Evolutionary conservation across 176 grass and related monocot genomes (phyloP), one percentile per base, ranked within the genome.

Genomic region (Musa acuminata): DNA sequence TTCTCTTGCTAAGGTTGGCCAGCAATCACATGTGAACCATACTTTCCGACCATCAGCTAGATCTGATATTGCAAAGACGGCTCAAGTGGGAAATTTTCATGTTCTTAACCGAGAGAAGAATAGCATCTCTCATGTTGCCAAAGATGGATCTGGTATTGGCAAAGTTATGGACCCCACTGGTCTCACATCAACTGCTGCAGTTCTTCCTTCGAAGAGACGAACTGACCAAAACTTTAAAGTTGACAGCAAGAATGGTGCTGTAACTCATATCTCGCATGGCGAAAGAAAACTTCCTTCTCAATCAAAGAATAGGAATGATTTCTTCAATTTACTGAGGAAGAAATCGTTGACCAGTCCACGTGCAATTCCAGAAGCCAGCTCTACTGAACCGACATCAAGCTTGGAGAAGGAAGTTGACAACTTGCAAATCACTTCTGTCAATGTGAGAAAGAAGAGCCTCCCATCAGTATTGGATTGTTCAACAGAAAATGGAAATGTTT

Each of bases 81-180:
- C 86, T 86, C 86, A 82, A 78, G 63, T 79, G 72, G 86, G 89
- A 65, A 86, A 58, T 74, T 75, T 92, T 80, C 89, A 88, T 80
- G 86, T 88, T 49, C 84, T 92, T 72, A 88, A 77, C 59, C 83
- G 86, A 17, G 86, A 92, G 76, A 87, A 84, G 62, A 88, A 84
- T 82, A 83, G 81, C 76, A 49, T 62, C 76, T 79, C 71, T 69
- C 85, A 85, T 80, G 74, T 86, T 24, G 59, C 67, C 51, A 92
- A 86, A 88, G 83, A 86, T 64, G 62, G 71, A 50, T 51, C 35
- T 19, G 54, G 35, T 64, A 71, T 67, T 55, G 81, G 60, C 60
- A 92, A 86, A 74, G 78, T 72, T 74, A 25, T 70, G 23, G 83
- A 78, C 48, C 83, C 83, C 81, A 62, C 83, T 64, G 82, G 83